Percentiles rank a stretch among this genome's conserved stretches.
These are phyloP conservation scores for Kodamaea kaohsiungensis DNA, from an alignment of 805 yeast genomes.

Conservation along the genomic window DNA sequence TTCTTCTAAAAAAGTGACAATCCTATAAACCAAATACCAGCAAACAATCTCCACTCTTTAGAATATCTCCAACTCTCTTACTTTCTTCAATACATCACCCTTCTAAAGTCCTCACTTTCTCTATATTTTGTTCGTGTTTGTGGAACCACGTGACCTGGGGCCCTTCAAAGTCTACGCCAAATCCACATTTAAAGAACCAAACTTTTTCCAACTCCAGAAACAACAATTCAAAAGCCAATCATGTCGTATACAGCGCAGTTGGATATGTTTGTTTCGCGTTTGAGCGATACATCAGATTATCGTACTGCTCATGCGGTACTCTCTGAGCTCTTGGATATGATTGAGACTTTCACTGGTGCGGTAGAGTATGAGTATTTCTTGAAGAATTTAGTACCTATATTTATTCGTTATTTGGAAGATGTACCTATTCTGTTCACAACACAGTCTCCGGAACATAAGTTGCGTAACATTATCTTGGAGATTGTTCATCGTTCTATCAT, in stretches of 20 bases:
- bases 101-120: no score
- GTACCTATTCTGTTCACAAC: conserved; percentile 74
- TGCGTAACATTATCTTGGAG: conserved; percentile 76
- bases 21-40: no score
- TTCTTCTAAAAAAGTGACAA: no score
- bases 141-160: conserved; percentile 25
- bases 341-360: conserved; percentile 79
- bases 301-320: conserved; percentile 66
- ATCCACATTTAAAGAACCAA: background rate
- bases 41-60: no score
- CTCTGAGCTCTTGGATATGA: conserved; percentile 81
- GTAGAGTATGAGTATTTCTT: conserved; percentile 81
- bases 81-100: no score
- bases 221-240: conserved; percentile 20
- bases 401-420: conserved; percentile 59
- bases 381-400: conserved; percentile 66
- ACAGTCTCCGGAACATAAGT: conserved; percentile 70
- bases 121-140: background rate
- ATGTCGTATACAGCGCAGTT: conserved; percentile 58
- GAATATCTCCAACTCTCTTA: no score
- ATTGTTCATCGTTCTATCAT: conserved; percentile 78
- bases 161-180: conserved; percentile 1
- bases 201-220: conserved; percentile 11
- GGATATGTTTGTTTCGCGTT: conserved; percentile 65
- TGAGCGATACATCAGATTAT: conserved; percentile 57